Evolutionary conservation across 805 yeast species (phyloP).

Genomic region (Metschnikowia drakensbergensis): DNA sequence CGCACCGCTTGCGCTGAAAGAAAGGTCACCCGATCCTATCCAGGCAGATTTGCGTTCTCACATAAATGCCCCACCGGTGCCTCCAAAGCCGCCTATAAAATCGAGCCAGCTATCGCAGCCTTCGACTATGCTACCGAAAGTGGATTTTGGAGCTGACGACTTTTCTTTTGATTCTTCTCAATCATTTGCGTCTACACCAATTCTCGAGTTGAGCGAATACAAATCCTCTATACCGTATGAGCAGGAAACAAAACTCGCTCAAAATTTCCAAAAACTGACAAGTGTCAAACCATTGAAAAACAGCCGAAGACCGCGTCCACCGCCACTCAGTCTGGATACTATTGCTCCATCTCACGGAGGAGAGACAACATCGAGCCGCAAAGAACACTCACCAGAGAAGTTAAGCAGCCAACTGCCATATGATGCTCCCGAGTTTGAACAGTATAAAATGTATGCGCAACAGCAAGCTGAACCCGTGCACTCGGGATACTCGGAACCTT

Average conservation of each 20-base stretch:
- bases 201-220: constrained; percentile 1
- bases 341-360: not conserved
- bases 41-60: not conserved
- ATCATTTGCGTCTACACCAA: not conserved
- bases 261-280: constrained; percentile 5
- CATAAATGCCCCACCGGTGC: not conserved
- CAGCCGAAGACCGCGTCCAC: constrained; percentile 15
- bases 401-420: not conserved
- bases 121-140: not conserved
- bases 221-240: constrained; percentile 1
- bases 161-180: constrained; percentile 1
- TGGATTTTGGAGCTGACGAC: not conserved
- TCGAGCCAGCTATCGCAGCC: not conserved
- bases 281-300: not conserved
- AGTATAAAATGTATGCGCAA: not conserved
- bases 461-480: not conserved
- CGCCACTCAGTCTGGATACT: constrained; percentile 6
- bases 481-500: constrained; percentile 24
- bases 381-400: not conserved
- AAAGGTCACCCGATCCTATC: not conserved
- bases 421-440: not conserved
- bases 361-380: not conserved
- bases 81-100: not conserved
- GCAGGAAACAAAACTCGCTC: constrained; percentile 4
- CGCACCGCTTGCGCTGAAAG: constrained; percentile 19